A percentile compares a stretch with the other conserved stretches of the same genome.
phyloP scores from a whole-genome alignment of 2,329 filamentous ascomycete genomes.

The Ophiostoma triangulosporum region DNA sequence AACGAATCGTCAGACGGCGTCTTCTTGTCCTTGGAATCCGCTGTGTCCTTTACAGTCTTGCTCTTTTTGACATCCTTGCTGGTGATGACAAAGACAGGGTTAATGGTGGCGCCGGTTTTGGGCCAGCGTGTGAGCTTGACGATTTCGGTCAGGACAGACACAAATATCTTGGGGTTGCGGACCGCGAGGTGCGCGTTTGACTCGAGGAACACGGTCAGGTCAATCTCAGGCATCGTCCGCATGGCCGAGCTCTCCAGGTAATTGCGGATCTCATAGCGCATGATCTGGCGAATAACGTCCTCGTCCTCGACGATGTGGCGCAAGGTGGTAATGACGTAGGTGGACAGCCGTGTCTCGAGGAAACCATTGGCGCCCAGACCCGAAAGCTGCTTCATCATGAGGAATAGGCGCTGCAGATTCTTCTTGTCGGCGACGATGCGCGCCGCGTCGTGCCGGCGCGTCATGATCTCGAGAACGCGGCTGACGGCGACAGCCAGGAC shows the following conservation, averaged over 20 bases:
- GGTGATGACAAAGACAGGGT: conserved; percentile 2
- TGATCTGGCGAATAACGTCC: conserved; percentile 77
- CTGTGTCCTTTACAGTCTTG: neutral
- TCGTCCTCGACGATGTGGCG: conserved; percentile 93
- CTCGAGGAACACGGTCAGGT: conserved; percentile 61
- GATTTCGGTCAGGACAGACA: conserved; percentile 76
- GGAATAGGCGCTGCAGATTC: conserved; percentile 78
- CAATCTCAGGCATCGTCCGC: conserved; percentile 41
- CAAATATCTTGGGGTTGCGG: conserved; percentile 71
- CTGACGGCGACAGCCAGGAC: conserved; percentile 70
- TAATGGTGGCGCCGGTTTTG: conserved; percentile 5
- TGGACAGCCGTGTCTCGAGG: conserved; percentile 35
- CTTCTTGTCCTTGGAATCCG: neutral
- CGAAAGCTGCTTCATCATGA: conserved; percentile 88
- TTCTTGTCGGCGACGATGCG: conserved; percentile 65
- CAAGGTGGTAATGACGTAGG: conserved; percentile 69
- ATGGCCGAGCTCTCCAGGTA: conserved; percentile 51
- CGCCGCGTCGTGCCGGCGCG: conserved; percentile 63
- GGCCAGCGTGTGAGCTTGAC: conserved; percentile 56
- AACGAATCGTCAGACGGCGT: conserved; percentile 25
- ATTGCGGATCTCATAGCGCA: conserved; percentile 76
- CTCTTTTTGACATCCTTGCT: neutral
- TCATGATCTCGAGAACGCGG: conserved; percentile 76
- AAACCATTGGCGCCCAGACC: conserved; percentile 65
- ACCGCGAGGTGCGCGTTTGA: conserved; percentile 67